A percentile compares a stretch with the other conserved stretches of the same genome.
Conservation (phyloP, 2,329 filamentous ascomycete genomes). For the Neoascochyta sp. region DNA sequence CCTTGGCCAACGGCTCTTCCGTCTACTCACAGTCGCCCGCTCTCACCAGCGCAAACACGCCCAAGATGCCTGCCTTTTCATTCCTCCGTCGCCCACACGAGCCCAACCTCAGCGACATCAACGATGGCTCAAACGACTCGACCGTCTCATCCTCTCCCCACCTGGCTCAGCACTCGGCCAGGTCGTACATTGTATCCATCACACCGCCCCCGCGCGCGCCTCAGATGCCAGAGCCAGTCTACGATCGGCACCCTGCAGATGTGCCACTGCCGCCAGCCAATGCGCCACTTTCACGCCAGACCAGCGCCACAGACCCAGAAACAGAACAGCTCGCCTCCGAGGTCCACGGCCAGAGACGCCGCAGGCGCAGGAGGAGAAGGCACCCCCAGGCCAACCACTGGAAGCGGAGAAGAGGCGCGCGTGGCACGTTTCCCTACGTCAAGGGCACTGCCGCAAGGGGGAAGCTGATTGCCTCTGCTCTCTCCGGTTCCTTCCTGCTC, state of each 20-base stretch:
- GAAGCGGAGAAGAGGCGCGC: slow-evolving; percentile 24
- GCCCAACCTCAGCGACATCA: slow-evolving; percentile 19
- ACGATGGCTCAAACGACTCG: slow-evolving; percentile 26
- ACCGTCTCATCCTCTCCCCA: too few relatives aligned
- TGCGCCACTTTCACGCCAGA: slow-evolving; percentile 14
- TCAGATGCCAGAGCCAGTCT: slow-evolving; percentile 17
- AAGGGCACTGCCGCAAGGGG: slow-evolving; percentile 27
- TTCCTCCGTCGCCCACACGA: slow-evolving; percentile 30
- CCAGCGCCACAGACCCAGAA: slow-evolving; percentile 48
- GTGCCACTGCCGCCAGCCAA: slow-evolving; percentile 17
- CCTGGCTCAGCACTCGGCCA: slow-evolving; percentile 35
- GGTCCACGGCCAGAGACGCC: slow-evolving; percentile 40
- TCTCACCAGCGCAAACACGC: slow-evolving; percentile 25
- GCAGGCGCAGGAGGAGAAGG: slow-evolving; percentile 31
- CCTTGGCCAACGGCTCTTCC: slow-evolving; percentile 36
- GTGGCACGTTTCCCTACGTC: slow-evolving; percentile 16
- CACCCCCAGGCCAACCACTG: slow-evolving; percentile 24
- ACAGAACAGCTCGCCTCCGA: slow-evolving; percentile 48
- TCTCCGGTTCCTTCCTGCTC: slow-evolving; percentile 62
- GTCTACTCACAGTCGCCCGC: slow-evolving; percentile 36
- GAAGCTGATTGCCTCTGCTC: slow-evolving; percentile 48
- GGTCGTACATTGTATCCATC: slow-evolving; percentile 34
- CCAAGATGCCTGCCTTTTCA: slow-evolving; percentile 32
- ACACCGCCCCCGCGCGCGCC: too few relatives aligned
- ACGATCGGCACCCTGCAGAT: slow-evolving; percentile 33